These are phyloP conservation scores for grape (Vitis vinifera) DNA, from an alignment of 164 flowering plant genomes.

Conservation along the genomic window DNA sequence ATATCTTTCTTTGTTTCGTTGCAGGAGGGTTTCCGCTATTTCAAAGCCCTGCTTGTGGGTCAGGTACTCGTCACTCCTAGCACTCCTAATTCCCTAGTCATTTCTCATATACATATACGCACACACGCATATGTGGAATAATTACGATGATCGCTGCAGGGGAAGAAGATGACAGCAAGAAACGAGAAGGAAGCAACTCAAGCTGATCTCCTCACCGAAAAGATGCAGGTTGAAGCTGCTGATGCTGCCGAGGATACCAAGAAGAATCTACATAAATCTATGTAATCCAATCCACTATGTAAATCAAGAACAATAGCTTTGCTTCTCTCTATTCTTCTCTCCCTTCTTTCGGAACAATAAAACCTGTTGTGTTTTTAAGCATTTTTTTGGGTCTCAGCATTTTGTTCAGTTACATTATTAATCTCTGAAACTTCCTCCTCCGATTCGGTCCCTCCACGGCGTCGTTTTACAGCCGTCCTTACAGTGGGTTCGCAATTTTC, in stretches of 20 bases:
- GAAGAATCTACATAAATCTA: slow-evolving; percentile 20
- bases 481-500: no score
- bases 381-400: no score
- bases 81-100: no score
- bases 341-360: no score
- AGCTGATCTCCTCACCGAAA: slow-evolving; percentile 46
- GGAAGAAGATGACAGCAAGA: slow-evolving; percentile 45
- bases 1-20: slow-evolving; percentile 30
- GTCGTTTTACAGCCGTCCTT: no score
- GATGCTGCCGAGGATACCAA: slow-evolving; percentile 55
- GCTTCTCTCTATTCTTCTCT: no score
- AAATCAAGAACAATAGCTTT: no score
- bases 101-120: not conserved
- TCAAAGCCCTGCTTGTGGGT: slow-evolving; percentile 36
- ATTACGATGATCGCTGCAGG: slow-evolving; percentile 20
- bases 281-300: not conserved
- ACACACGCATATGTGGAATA: no score
- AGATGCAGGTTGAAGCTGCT: slow-evolving; percentile 73
- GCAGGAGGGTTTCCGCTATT: slow-evolving; percentile 26
- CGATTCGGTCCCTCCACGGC: no score
- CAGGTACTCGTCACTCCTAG: slow-evolving; percentile 16
- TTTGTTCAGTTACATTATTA: no score
- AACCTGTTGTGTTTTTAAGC: no score
- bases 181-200: slow-evolving; percentile 58
- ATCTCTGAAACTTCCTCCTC: no score